These are phyloP conservation scores for Pythium aquatile DNA, from an alignment of 352 stramenopile genomes.

Conservation along the genomic window DNA sequence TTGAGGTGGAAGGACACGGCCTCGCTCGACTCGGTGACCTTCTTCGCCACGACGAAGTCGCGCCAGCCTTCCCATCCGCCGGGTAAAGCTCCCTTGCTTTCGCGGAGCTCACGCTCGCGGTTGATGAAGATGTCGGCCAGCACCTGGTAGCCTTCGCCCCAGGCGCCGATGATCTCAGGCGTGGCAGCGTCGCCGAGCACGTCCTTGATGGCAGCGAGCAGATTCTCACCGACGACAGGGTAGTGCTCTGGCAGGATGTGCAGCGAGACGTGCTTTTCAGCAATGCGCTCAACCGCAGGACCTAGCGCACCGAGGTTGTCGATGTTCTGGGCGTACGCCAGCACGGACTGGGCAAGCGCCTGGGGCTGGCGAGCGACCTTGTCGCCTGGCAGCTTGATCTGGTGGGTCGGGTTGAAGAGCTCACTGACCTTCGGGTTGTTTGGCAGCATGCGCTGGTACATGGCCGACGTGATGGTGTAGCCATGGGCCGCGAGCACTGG, in stretches of 20 bases:
- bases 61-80: slow-evolving; percentile 61
- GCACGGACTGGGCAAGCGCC: slow-evolving; percentile 53
- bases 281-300: slow-evolving; percentile 54
- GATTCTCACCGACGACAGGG: slow-evolving; percentile 51
- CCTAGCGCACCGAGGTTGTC: slow-evolving; percentile 49
- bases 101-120: slow-evolving; percentile 44
- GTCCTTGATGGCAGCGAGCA: slow-evolving; percentile 55
- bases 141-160: slow-evolving; percentile 55
- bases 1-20: slow-evolving; percentile 60
- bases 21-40: slow-evolving; percentile 48
- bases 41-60: slow-evolving; percentile 52
- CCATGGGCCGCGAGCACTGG: slow-evolving; percentile 62
- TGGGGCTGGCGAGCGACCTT: slow-evolving; percentile 46
- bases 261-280: slow-evolving; percentile 60
- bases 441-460: slow-evolving; percentile 69
- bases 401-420: slow-evolving; percentile 77
- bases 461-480: slow-evolving; percentile 59
- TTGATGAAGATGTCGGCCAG: slow-evolving; percentile 64
- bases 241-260: slow-evolving; percentile 72
- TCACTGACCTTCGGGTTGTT: slow-evolving; percentile 58
- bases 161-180: slow-evolving; percentile 55
- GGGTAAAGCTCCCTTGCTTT: slow-evolving; percentile 26
- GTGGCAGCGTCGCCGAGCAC: slow-evolving; percentile 54
- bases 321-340: slow-evolving; percentile 62
- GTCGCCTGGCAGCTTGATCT: slow-evolving; percentile 39